A percentile compares a stretch with the other conserved stretches of the same genome.
phyloP scores from a whole-genome alignment of 2,329 filamentous ascomycete species.

The Periglandula ipomoeae region DNA sequence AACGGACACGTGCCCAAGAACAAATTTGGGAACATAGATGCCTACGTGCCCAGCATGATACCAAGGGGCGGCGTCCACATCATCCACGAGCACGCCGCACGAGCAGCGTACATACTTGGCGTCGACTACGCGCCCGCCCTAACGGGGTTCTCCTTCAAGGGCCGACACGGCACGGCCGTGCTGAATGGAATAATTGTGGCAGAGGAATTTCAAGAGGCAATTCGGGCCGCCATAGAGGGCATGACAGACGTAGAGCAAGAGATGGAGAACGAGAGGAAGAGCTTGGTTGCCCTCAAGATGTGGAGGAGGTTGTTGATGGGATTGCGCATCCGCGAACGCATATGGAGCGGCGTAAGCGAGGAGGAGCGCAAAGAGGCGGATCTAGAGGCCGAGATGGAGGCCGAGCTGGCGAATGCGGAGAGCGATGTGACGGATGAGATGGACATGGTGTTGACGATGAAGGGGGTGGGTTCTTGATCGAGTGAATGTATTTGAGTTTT shows the following conservation, averaged over 20 bases:
- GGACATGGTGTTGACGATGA: slow-evolving; percentile 32
- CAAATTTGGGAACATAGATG: slow-evolving; percentile 85
- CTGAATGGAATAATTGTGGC: slow-evolving; percentile 71
- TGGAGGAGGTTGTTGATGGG: slow-evolving; percentile 63
- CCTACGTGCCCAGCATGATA: slow-evolving; percentile 88
- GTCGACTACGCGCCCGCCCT: slow-evolving; percentile 86
- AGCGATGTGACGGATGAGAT: slow-evolving; percentile 35
- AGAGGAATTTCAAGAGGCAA: slow-evolving; percentile 59
- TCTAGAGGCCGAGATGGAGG: slow-evolving; percentile 26
- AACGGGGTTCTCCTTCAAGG: slow-evolving; percentile 81
- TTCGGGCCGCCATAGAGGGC: slow-evolving; percentile 58
- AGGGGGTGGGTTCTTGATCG: slow-evolving; percentile 35
- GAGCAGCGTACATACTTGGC: slow-evolving; percentile 65
- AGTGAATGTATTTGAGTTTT: too few species aligned
- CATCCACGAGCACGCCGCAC: slow-evolving; percentile 45
- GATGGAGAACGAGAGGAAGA: slow-evolving; percentile 58
- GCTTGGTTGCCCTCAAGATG: slow-evolving; percentile 63
- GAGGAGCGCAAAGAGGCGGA: slow-evolving; percentile 34
- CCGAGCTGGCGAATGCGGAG: slow-evolving; percentile 24
- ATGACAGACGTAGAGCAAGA: slow-evolving; percentile 58
- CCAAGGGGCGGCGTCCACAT: slow-evolving; percentile 74
- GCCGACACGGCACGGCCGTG: slow-evolving; percentile 77
- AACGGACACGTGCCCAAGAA: slow-evolving; percentile 78
- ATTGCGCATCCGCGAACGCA: slow-evolving; percentile 64
- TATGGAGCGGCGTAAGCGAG: slow-evolving; percentile 50